Evolutionary conservation across 2,329 filamentous ascomycete genomes (phyloP).

Genomic region (Neopestalotiopsis clavispora): DNA sequence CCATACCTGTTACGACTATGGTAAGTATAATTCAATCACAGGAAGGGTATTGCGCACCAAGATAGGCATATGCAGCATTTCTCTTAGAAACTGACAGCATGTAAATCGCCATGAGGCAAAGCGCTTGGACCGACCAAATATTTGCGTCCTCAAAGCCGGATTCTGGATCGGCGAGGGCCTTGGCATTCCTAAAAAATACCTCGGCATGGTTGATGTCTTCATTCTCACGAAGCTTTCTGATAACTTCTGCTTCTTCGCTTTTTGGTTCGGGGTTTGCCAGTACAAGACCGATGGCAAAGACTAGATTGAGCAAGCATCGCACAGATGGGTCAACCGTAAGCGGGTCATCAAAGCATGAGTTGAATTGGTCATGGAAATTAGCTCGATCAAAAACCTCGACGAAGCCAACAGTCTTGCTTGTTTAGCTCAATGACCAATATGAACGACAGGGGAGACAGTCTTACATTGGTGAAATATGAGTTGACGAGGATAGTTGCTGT

Average conservation of each 20-base stretch:
- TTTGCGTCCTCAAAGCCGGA: constrained; percentile 64
- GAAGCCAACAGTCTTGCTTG: constrained; percentile 59
- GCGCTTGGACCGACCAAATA: constrained; percentile 68
- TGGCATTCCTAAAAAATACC: constrained; percentile 65
- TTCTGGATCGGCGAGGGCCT: constrained; percentile 50
- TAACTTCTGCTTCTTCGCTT: constrained; percentile 52
- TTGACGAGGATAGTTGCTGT: constrained; percentile 59
- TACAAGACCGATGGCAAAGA: constrained; percentile 66
- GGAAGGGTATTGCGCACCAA: constrained; percentile 45
- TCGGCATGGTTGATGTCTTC: constrained; percentile 58
- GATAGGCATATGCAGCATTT: constrained; percentile 66
- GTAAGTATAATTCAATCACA: background rate
- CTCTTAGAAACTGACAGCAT: constrained; percentile 65
- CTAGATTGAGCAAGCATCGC: constrained; percentile 65
- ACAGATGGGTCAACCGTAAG: constrained; percentile 53
- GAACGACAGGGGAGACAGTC: constrained; percentile 22
- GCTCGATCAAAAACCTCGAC: constrained; percentile 62
- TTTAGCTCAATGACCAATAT: constrained; percentile 17
- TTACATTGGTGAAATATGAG: constrained; percentile 66
- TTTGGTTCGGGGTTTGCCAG: constrained; percentile 58
- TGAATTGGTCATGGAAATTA: constrained; percentile 54
- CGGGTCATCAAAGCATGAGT: constrained; percentile 60
- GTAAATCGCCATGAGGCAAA: constrained; percentile 68
- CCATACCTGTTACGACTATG: constrained; percentile 54
- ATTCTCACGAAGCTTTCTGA: constrained; percentile 55